Base-by-base conservation (phyloP, 2,329 filamentous ascomycete genomes). In the Dactylellina haptotyla region DNA sequence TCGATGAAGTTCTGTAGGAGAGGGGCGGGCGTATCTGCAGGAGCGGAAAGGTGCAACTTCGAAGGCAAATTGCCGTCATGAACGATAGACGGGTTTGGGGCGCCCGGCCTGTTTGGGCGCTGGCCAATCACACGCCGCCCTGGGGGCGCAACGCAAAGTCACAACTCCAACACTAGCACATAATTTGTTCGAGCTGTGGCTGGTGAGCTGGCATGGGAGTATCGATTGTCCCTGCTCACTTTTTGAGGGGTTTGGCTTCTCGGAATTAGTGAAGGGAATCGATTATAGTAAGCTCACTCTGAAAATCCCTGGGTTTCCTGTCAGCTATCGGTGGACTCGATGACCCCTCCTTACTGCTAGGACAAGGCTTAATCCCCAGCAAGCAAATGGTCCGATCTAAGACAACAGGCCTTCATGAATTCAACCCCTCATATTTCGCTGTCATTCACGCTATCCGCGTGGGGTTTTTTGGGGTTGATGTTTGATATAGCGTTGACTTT, bases 341-440 rank as follows among this genome's bases (percentile, higher is more conserved):
- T 34, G 14, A 14, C 32, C 32, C 14, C 32, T 14, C 32, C 14
- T 34, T 16, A 16, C 20, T 10, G 18, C 46, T 23, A 45, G 61
- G 61, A 32, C 37, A 53, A 43, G 48, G 51, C 50, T 34, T 58
- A 8, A n/a, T 23, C 25, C 9, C 34, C 39, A 57, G 41, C 41
- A 5, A 53, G 51, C 28, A 58, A 30, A 28, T 28, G 51, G 14
- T 50, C 51, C 10, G 51, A 57, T 58, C 50, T 58, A 66, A 65
- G 62, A 56, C 50, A 65, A 23, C 62, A 39, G 58, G 39, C 57
- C 62, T 46, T 18, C 34, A 3, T 28, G 45, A n/a, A n/a, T n/a
- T n/a, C n/a, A n/a, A n/a, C 51, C 62, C 62, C 62, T 66, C 62
- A 66, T 66, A 37, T 58, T 58, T 48, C 14, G 12, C 25, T 66